Percentiles rank a stretch among this genome's conserved stretches.
These are phyloP conservation scores for Pyrenopolyporus hunteri DNA, from an alignment of 495 filamentous ascomycete species.

Conservation along the genomic window DNA sequence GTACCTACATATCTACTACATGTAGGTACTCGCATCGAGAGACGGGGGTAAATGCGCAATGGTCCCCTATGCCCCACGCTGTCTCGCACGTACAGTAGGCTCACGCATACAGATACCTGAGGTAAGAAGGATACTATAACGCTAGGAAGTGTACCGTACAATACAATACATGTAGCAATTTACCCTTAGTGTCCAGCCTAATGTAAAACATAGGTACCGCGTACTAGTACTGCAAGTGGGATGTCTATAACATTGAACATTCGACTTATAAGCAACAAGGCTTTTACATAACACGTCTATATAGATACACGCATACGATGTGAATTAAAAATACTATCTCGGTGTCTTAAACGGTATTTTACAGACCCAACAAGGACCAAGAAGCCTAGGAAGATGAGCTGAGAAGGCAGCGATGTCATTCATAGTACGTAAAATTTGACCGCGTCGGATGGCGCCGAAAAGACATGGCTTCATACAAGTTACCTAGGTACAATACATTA, in stretches of 20 bases:
- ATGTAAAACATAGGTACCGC: constrained; percentile 8
- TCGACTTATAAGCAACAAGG: too few species aligned
- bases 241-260: not conserved
- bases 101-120: not conserved
- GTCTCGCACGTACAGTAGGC: constrained; percentile 8
- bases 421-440: constrained; percentile 17
- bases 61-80: constrained; percentile 26
- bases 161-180: constrained; percentile 9
- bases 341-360: not conserved
- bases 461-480: not conserved
- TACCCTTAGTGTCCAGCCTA: constrained; percentile 20
- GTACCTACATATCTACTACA: too few species aligned
- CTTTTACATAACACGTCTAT: not conserved
- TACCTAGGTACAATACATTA: not conserved
- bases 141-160: not conserved
- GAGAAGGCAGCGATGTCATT: constrained; percentile 21
- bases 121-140: not conserved
- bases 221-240: not conserved
- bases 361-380: not conserved
- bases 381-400: not conserved
- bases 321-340: constrained; percentile 4
- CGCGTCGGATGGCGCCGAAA: constrained; percentile 17
- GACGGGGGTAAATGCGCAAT: constrained; percentile 33
- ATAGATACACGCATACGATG: not conserved
- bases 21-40: not conserved